A percentile compares a stretch with the other conserved stretches of the same genome.
Evolutionary conservation across 805 yeast genomes (phyloP).

Genomic region (Kregervanrija delftensis): DNA sequence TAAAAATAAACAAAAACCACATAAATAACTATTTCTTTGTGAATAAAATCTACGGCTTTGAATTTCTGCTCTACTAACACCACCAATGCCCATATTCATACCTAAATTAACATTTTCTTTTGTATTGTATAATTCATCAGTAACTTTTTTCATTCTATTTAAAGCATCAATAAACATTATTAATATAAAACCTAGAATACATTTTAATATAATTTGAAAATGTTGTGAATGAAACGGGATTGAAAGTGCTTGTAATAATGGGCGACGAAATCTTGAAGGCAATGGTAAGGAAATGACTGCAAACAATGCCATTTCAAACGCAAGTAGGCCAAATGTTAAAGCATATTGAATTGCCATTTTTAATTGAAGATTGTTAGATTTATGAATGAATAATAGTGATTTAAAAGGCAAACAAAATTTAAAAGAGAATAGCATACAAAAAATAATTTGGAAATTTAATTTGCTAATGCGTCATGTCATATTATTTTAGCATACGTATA

Average conservation of each 20-base stretch:
- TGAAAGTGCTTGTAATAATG: conserved; percentile 53
- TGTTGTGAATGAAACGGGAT: conserved; percentile 67
- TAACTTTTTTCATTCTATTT: conserved; percentile 69
- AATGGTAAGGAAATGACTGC: conserved; percentile 77
- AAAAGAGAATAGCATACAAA: neutral
- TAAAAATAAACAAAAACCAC: conserved; percentile 91
- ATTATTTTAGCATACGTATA: too few species aligned
- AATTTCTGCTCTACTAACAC: conserved; percentile 66
- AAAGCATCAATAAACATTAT: conserved; percentile 84
- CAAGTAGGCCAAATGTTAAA: conserved; percentile 61
- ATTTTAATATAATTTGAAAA: conserved; percentile 71
- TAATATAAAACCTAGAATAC: conserved; percentile 75
- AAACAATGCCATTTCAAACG: conserved; percentile 73
- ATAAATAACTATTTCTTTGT: conserved; percentile 91
- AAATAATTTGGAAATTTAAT: neutral
- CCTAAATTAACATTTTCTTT: conserved; percentile 8
- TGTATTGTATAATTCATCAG: conserved; percentile 44
- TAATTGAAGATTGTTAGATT: neutral
- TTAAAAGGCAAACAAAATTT: neutral
- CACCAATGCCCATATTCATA: conserved; percentile 17
- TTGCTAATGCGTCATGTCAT: too few species aligned
- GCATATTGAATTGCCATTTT: conserved; percentile 26
- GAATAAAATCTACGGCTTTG: conserved; percentile 91
- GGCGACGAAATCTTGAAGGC: conserved; percentile 68
- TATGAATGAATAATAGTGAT: neutral